phyloP scores from a whole-genome alignment of 371 early-diverging fungal genomes.

The Capniomyces stellatus region DNA sequence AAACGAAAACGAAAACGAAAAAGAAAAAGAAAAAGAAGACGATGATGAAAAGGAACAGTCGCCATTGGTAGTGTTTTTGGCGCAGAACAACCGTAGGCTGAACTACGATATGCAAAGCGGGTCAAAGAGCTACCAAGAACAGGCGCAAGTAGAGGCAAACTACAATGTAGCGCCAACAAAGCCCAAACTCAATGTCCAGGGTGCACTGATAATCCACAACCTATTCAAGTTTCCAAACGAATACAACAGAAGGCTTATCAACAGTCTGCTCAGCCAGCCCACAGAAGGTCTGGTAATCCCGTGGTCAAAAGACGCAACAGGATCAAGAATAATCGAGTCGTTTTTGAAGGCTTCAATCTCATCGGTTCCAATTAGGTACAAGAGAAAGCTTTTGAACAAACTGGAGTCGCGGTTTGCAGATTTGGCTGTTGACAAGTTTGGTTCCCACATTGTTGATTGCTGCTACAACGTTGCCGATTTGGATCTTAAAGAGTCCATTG shows the following conservation, averaged over 20 bases:
- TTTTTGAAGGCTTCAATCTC: constrained; percentile 30
- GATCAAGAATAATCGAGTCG: constrained; percentile 54
- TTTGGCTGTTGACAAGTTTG: constrained; percentile 53
- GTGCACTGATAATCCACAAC: constrained; percentile 48
- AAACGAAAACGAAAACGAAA: background rate
- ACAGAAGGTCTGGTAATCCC: constrained; percentile 26
- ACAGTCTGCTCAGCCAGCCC: constrained; percentile 33
- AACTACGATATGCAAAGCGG: too few relatives aligned
- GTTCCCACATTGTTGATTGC: constrained; percentile 58
- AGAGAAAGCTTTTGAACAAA: constrained; percentile 41
- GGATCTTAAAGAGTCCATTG: constrained; percentile 53
- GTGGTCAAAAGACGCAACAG: constrained; percentile 49
- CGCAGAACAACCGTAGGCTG: too few relatives aligned
- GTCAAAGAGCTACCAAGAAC: too few relatives aligned
- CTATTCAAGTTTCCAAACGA: constrained; percentile 44
- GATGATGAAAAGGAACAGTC: too few relatives aligned
- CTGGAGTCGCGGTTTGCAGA: constrained; percentile 34
- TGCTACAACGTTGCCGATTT: constrained; percentile 51
- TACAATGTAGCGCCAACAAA: constrained; percentile 24
- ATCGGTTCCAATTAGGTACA: constrained; percentile 34
- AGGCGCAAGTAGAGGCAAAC: constrained; percentile 32
- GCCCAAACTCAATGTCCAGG: constrained; percentile 43
- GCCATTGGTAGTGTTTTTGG: too few relatives aligned
- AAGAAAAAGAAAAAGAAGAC: too few relatives aligned
- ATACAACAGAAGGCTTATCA: constrained; percentile 32